Evolutionary conservation across 164 flowering plant genomes (phyloP).

Genomic region (Piper longum): DNA sequence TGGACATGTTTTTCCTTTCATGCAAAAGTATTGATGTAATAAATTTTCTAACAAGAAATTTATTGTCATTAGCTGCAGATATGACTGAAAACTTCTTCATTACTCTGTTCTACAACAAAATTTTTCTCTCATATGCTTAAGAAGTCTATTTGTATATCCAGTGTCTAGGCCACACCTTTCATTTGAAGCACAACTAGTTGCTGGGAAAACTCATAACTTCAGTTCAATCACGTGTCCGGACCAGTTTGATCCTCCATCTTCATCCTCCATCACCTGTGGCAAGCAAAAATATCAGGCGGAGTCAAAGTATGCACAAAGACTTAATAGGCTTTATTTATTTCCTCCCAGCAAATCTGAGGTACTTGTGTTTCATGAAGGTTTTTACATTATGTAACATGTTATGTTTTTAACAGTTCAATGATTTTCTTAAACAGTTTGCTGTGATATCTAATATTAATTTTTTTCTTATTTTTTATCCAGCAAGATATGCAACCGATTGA

Average conservation of each 20-base stretch:
- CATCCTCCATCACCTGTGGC: constrained; percentile 38
- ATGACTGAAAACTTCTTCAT: no score
- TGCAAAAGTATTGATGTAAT: no score
- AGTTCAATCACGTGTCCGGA: constrained; percentile 70
- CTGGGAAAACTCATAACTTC: constrained; percentile 77
- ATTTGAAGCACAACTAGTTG: constrained; percentile 92
- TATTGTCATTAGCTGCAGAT: no score
- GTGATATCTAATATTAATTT: no score
- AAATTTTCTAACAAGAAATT: no score
- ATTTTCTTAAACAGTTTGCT: no score
- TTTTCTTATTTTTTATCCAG: constrained; percentile 21
- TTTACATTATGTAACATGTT: no score
- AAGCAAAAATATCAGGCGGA: constrained; percentile 85
- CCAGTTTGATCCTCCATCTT: constrained; percentile 42
- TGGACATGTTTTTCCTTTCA: no score
- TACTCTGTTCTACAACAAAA: no score
- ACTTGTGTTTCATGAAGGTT: background rate
- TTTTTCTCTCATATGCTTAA: background rate
- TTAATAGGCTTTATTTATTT: constrained; percentile 77
- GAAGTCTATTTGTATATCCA: constrained; percentile 6
- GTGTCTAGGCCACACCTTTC: constrained; percentile 90
- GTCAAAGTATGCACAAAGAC: constrained; percentile 74
- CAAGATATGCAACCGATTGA: constrained; percentile 77
- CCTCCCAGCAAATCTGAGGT: constrained; percentile 77
- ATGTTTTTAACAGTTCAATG: no score